These are phyloP conservation scores for Citrus australasica DNA, from an alignment of 345 rosid genomes.

Conservation along the genomic window DNA sequence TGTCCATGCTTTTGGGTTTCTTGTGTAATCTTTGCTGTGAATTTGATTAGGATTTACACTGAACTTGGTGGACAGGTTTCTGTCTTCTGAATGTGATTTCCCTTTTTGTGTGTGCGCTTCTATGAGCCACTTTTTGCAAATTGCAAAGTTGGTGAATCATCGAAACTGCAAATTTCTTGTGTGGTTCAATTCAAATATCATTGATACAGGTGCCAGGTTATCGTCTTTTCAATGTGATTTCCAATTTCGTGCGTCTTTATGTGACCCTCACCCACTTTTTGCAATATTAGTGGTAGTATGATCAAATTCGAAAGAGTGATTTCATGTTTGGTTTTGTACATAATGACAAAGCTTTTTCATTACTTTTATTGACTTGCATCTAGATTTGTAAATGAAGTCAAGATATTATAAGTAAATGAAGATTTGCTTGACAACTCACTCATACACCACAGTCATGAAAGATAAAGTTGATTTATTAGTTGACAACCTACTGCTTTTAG, in stretches of 20 bases:
- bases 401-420: not conserved
- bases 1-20: conserved; percentile 2
- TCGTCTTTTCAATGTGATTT: too few species aligned
- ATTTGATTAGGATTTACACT: not conserved
- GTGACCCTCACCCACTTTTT: not conserved
- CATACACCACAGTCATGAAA: not conserved
- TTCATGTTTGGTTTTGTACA: not conserved
- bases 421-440: not conserved
- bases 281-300: not conserved
- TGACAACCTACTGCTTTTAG: not conserved
- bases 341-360: not conserved
- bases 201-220: too few species aligned
- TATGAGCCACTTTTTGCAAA: too few species aligned
- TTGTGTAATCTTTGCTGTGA: not conserved
- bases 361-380: not conserved
- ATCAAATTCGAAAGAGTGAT: not conserved
- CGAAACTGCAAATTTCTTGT: too few species aligned
- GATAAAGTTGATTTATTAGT: not conserved
- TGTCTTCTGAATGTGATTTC: not conserved
- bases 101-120: not conserved
- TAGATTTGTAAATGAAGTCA: not conserved
- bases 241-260: too few species aligned
- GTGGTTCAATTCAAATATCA: too few species aligned
- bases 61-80: not conserved
- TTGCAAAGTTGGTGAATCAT: too few species aligned